Conservation (phyloP, 331 rosid species). For the Prunus yedoensis region DNA sequence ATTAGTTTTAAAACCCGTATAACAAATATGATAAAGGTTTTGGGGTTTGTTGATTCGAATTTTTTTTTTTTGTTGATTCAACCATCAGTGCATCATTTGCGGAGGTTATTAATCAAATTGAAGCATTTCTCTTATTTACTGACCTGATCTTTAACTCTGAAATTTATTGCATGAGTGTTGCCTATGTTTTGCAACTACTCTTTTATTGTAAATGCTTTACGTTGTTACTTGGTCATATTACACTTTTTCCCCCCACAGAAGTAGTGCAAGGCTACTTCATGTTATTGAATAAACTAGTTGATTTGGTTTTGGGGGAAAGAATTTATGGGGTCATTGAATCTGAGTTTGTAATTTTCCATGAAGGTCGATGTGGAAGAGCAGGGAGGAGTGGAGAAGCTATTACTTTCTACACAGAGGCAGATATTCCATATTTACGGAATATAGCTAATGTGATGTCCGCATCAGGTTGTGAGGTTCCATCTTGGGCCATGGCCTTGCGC, state of each 20-base stretch:
- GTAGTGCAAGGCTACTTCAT: neutral
- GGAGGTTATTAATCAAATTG: neutral
- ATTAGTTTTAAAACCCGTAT: neutral
- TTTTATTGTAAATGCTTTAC: neutral
- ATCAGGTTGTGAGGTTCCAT: conserved; percentile 90
- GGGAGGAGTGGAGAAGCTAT: conserved; percentile 92
- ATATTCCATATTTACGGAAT: conserved; percentile 71
- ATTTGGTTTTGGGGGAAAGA: neutral
- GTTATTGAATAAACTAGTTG: neutral
- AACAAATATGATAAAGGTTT: neutral
- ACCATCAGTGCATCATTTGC: neutral
- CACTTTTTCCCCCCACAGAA: neutral
- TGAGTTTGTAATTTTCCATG: conserved; percentile 16
- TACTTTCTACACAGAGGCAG: conserved; percentile 82
- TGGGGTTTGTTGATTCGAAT: neutral
- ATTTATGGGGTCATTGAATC: conserved; percentile 5
- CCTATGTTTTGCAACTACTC: neutral
- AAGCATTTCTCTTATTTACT: neutral
- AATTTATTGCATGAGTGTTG: too few species aligned
- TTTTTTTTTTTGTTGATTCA: neutral
- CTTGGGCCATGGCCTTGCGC: conserved; percentile 60
- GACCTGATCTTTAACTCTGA: too few species aligned
- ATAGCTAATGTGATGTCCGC: conserved; percentile 80
- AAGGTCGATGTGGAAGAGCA: conserved; percentile 97
- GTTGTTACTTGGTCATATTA: neutral